Evolutionary conservation across 208 protist species (phyloP).

Genomic region (Trypanosoma lewisi): DNA sequence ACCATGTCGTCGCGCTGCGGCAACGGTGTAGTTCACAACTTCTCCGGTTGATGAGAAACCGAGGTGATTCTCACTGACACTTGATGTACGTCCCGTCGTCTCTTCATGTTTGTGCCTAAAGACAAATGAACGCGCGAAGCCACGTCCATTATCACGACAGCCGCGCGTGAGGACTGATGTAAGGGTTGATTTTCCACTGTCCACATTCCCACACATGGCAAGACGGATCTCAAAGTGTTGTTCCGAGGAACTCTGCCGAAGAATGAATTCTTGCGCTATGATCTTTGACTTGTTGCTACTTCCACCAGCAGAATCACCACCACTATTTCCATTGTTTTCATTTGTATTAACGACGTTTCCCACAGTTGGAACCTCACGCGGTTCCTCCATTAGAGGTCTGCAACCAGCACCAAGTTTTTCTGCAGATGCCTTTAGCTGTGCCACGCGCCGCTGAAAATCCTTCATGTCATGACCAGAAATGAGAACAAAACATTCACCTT

Average conservation of each 20-base stretch:
- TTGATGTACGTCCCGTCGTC: constrained; percentile 94
- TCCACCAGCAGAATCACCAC: not conserved
- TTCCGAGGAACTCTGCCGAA: constrained; percentile 43
- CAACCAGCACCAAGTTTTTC: constrained; percentile 30
- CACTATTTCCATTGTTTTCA: not conserved
- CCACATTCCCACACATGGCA: constrained; percentile 93
- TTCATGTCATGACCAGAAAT: constrained; percentile 29
- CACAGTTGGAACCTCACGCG: constrained; percentile 40
- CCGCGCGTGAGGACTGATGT: constrained; percentile 90
- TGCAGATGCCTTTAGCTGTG: constrained; percentile 33
- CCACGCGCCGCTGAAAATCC: constrained; percentile 33
- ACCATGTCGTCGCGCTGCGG: constrained; percentile 1
- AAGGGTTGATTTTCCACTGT: constrained; percentile 92
- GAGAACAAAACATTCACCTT: constrained; percentile 73
- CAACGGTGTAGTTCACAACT: constrained; percentile 86
- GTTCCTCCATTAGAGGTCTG: constrained; percentile 41
- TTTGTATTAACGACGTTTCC: not conserved
- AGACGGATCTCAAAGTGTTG: constrained; percentile 82
- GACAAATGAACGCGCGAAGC: constrained; percentile 81
- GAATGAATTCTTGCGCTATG: constrained; percentile 72
- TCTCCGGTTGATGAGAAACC: constrained; percentile 92
- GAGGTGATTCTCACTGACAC: constrained; percentile 94
- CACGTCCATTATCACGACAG: constrained; percentile 87
- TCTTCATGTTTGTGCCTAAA: constrained; percentile 97
- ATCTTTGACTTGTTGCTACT: constrained; percentile 21